phyloP scores from a whole-genome alignment of 805 yeast genomes.

The Saccharomycopsis babjevae region DNA sequence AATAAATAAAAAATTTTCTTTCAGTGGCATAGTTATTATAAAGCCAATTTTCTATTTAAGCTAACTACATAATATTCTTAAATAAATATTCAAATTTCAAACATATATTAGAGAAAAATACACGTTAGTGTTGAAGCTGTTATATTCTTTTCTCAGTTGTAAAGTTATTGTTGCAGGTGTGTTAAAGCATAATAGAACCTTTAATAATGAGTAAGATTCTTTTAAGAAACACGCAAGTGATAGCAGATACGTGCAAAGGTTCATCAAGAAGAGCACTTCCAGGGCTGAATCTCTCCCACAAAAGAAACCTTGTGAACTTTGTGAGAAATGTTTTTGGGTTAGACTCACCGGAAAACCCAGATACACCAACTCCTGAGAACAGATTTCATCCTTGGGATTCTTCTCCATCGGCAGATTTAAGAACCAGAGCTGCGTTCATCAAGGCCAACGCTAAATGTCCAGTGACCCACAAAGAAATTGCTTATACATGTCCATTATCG shows the following conservation, averaged over 20 bases:
- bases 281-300: neutral
- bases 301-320: slow-evolving; percentile 26
- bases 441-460: slow-evolving; percentile 86
- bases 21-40: neutral
- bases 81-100: too few relatives aligned
- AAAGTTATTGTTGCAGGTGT: neutral
- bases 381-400: slow-evolving; percentile 86
- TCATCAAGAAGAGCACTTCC: neutral
- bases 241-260: neutral
- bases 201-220: neutral
- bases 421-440: slow-evolving; percentile 87
- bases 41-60: neutral
- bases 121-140: too few relatives aligned
- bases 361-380: slow-evolving; percentile 61
- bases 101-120: too few relatives aligned
- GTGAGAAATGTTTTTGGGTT: slow-evolving; percentile 41
- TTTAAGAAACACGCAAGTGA: neutral
- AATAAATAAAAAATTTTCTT: neutral
- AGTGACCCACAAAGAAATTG: slow-evolving; percentile 69
- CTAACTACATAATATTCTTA: too few relatives aligned
- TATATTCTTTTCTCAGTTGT: neutral
- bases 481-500: slow-evolving; percentile 82
- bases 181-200: neutral
- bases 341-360: slow-evolving; percentile 54
- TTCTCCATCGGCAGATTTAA: slow-evolving; percentile 77